Conservation (phyloP, 2,329 filamentous ascomycete species). For the Beauveria sp. region DNA sequence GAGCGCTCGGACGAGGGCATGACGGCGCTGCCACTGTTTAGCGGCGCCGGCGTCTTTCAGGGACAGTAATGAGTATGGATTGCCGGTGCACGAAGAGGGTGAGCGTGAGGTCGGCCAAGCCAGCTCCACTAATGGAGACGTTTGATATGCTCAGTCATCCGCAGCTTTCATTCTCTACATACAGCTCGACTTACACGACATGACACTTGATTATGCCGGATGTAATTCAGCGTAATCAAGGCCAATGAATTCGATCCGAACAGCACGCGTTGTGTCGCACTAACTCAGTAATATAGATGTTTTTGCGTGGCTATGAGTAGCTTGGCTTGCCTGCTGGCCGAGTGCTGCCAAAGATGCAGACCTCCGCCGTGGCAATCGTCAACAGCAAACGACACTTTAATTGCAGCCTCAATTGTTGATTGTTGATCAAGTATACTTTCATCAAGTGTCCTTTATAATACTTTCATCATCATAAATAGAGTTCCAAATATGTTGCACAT, state of each 20-base stretch:
- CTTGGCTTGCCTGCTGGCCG: background rate
- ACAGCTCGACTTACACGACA: background rate
- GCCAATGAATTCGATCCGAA: background rate
- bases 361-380: background rate
- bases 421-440: too few relatives aligned
- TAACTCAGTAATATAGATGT: background rate
- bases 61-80: constrained; percentile 41
- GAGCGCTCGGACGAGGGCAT: constrained; percentile 55
- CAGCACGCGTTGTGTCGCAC: too few relatives aligned
- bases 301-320: background rate
- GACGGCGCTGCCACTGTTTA: constrained; percentile 45
- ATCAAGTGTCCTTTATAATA: too few relatives aligned
- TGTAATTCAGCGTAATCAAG: background rate
- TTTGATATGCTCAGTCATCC: background rate
- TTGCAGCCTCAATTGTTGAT: too few relatives aligned
- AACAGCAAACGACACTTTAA: too few relatives aligned
- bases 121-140: constrained; percentile 26
- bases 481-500: background rate
- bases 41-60: constrained; percentile 39
- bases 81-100: constrained; percentile 46
- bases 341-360: background rate
- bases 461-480: background rate
- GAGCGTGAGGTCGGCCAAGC: constrained; percentile 43
- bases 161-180: background rate
- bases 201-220: background rate